Percentiles rank a stretch among this genome's conserved stretches.
Conservation (phyloP, 345 rosid genomes). For the Gossypium bickii region DNA sequence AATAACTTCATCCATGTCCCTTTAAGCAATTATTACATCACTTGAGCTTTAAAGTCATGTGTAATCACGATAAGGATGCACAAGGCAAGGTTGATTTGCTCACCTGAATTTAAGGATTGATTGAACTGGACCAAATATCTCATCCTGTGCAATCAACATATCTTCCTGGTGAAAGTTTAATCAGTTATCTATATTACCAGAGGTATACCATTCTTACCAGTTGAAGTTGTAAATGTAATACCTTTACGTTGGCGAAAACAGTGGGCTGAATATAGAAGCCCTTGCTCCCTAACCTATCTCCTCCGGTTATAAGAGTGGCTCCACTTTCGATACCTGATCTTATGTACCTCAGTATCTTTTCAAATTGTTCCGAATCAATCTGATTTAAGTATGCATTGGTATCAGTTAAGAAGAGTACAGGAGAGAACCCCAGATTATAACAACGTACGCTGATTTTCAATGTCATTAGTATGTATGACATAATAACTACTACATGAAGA, state of each 20-base stretch:
- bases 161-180: slow-evolving; percentile 38
- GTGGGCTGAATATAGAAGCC: slow-evolving; percentile 72
- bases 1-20: slow-evolving; percentile 55
- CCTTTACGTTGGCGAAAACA: slow-evolving; percentile 64
- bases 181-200: not conserved
- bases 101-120: slow-evolving; percentile 66
- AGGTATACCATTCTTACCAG: not conserved
- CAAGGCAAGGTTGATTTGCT: slow-evolving; percentile 20
- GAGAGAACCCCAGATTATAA: not conserved
- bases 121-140: slow-evolving; percentile 78
- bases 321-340: slow-evolving; percentile 52
- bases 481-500: not conserved
- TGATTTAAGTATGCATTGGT: slow-evolving; percentile 15
- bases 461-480: not conserved
- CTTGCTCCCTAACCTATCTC: slow-evolving; percentile 44
- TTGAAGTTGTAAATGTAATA: slow-evolving; percentile 11
- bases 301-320: slow-evolving; percentile 67
- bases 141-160: slow-evolving; percentile 65
- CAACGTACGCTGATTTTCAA: not conserved
- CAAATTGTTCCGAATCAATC: slow-evolving; percentile 54
- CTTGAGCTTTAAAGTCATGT: not conserved
- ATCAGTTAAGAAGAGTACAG: not conserved
- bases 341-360: slow-evolving; percentile 50
- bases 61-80: not conserved
- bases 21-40: slow-evolving; percentile 9